Evolutionary conservation across 2,329 filamentous ascomycete species (phyloP).

Genomic region (Fusarium sp.): DNA sequence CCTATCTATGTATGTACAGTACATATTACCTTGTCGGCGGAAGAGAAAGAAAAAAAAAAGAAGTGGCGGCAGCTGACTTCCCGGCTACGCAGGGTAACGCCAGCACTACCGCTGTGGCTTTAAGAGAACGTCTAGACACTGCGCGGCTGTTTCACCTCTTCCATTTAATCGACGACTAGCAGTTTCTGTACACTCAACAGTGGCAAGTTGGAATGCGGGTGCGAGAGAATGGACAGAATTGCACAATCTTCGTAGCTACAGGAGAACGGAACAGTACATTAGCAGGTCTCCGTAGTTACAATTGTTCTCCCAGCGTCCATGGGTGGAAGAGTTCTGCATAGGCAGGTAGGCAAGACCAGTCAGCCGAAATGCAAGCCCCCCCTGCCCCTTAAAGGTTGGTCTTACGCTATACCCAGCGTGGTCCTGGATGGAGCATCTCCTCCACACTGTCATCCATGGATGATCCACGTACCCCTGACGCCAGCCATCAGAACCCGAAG

Average conservation of each 20-base stretch:
- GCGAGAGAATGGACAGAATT: background rate
- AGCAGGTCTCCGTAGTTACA: background rate
- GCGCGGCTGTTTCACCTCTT: background rate
- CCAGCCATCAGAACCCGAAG: constrained; percentile 26
- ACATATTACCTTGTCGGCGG: background rate
- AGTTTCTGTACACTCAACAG: background rate
- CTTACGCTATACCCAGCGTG: constrained; percentile 13
- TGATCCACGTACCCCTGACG: constrained; percentile 38
- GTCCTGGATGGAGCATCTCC: constrained; percentile 22
- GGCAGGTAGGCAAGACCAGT: background rate
- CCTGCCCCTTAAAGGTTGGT: constrained; percentile 21
- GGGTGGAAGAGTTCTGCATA: background rate
- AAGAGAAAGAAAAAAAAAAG: background rate
- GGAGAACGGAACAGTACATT: background rate
- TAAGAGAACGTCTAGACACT: background rate
- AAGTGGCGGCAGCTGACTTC: constrained; percentile 1
- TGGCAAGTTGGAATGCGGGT: background rate
- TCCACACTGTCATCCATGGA: constrained; percentile 18
- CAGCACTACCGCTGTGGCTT: background rate
- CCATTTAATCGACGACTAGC: background rate
- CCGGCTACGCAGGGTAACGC: background rate
- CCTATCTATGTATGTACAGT: background rate
- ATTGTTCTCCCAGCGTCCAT: background rate
- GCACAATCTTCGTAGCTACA: background rate
- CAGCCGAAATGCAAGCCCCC: constrained; percentile 27